Evolutionary conservation across 345 rosid species (phyloP).

Genomic region (Mallotus nudiflorus): DNA sequence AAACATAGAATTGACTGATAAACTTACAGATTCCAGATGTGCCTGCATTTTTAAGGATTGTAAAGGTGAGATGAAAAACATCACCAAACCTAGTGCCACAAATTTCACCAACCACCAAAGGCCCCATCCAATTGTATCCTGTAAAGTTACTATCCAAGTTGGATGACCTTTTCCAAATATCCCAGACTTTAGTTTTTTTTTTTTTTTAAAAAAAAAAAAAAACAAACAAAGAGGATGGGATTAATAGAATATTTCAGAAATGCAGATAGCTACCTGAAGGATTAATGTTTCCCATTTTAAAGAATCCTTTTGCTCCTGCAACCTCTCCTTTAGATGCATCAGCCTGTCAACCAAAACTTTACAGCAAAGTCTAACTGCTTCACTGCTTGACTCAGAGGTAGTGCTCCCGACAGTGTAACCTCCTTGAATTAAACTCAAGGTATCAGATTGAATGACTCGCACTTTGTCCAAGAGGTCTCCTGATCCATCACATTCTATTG

Average conservation of each 20-base stretch:
- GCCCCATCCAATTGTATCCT: too few species aligned
- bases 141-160: too few species aligned
- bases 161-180: constrained; percentile 12
- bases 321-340: constrained; percentile 42
- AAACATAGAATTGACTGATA: constrained; percentile 57
- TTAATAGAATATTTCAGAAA: too few species aligned
- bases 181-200: too few species aligned
- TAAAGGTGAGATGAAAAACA: too few species aligned
- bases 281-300: constrained; percentile 70
- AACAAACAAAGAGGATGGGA: too few species aligned
- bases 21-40: constrained; percentile 49
- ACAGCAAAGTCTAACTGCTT: constrained; percentile 79
- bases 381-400: constrained; percentile 82
- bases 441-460: constrained; percentile 71
- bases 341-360: constrained; percentile 67
- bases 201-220: too few species aligned
- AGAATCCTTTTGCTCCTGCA: constrained; percentile 52
- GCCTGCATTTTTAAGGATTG: constrained; percentile 81
- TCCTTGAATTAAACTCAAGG: constrained; percentile 74
- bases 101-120: too few species aligned
- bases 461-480: constrained; percentile 57
- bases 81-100: too few species aligned
- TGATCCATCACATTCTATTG: constrained; percentile 42
- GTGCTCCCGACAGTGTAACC: constrained; percentile 85
- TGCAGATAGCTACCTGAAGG: constrained; percentile 46